Conservation (phyloP, 768 basidiomycete species). For the Phlebiopsis gigantea region DNA sequence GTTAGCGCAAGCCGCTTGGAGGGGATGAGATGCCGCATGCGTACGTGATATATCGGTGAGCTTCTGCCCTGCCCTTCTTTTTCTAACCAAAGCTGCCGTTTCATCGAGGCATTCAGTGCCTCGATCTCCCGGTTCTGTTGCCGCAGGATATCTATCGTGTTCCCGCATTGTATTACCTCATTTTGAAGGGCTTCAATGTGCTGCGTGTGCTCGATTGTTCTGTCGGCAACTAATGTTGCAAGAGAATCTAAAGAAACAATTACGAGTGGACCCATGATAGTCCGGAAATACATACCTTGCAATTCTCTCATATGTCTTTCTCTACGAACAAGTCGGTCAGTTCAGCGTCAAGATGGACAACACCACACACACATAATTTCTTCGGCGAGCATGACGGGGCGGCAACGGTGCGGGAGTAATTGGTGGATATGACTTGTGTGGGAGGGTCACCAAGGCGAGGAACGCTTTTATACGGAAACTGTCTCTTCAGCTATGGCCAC, state of each 20-base stretch:
- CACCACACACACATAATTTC: not conserved
- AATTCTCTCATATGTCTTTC: slow-evolving; percentile 10
- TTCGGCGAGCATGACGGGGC: not conserved
- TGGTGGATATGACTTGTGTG: not conserved
- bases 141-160: slow-evolving; percentile 2
- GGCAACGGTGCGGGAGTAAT: not conserved
- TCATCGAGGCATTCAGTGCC: not conserved
- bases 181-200: slow-evolving; percentile 28
- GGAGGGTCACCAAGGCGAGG: not conserved
- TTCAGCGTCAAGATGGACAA: not conserved
- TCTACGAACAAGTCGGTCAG: not conserved
- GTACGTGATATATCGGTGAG: not conserved
- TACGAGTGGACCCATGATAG: not conserved
- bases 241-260: not conserved
- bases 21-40: not conserved
- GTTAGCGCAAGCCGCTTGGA: not conserved
- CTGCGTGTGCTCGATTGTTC: not conserved
- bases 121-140: not conserved
- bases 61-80: not conserved
- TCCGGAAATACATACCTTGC: not conserved
- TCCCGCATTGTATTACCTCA: slow-evolving; percentile 30
- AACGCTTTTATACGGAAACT: not conserved
- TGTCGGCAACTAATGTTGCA: not conserved
- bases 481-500: not conserved
- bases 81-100: not conserved